Conservation (phyloP, 345 rosid genomes). For the Eucalyptus erythrocorys region DNA sequence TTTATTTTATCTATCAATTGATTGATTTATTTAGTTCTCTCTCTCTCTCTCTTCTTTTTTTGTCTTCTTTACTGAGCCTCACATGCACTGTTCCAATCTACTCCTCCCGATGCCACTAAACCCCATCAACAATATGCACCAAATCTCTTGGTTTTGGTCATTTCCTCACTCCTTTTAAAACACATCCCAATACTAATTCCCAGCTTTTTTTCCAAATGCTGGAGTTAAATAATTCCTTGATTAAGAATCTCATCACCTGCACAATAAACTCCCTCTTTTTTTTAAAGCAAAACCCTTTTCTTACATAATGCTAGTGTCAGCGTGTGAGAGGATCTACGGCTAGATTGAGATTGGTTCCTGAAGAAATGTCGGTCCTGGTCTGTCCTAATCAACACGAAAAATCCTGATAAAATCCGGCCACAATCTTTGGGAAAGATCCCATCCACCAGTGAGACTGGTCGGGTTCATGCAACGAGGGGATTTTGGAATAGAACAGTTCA, state of each 20-base stretch:
- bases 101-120: neutral
- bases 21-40: neutral
- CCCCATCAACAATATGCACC: neutral
- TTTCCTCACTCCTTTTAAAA: neutral
- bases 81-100: slow-evolving; percentile 1
- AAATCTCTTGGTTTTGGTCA: neutral
- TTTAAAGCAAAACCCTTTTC: neutral
- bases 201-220: neutral
- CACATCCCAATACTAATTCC: neutral
- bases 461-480: neutral
- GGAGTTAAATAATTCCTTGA: neutral
- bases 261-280: neutral
- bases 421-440: neutral
- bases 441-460: neutral
- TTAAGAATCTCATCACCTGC: neutral
- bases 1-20: neutral
- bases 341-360: slow-evolving; percentile 2
- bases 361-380: neutral
- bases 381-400: neutral
- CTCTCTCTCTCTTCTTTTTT: neutral
- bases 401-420: neutral
- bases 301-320: neutral
- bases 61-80: neutral
- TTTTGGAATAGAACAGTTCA: neutral
- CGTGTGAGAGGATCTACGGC: neutral